Conservation (phyloP, 768 basidiomycete genomes). For the Brasilioporus rufonigricans region DNA sequence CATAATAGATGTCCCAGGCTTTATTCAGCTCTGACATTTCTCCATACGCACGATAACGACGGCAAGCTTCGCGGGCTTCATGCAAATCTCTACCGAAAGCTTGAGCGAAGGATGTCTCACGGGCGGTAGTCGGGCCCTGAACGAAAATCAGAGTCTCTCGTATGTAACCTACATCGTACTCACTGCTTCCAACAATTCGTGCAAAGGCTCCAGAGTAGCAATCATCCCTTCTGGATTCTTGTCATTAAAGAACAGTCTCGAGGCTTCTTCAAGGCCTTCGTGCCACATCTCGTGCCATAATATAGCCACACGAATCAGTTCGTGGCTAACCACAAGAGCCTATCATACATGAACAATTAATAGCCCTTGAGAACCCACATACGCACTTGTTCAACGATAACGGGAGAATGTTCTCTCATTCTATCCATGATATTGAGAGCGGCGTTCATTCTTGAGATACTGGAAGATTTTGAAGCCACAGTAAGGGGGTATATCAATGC, state of each 20-base stretch:
- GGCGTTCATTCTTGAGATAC: conserved; percentile 72
- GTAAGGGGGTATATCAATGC: conserved; percentile 94
- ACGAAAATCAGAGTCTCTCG: neutral
- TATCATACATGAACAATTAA: conserved; percentile 28
- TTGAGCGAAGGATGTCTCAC: conserved; percentile 94
- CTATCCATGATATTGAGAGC: conserved; percentile 86
- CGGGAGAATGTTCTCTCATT: conserved; percentile 88
- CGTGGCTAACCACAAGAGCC: conserved; percentile 87
- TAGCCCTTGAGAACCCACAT: neutral
- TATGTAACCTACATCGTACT: conserved; percentile 20
- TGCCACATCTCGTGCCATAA: conserved; percentile 99
- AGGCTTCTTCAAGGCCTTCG: conserved; percentile 97
- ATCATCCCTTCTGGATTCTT: conserved; percentile 98
- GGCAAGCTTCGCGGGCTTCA: conserved; percentile 89
- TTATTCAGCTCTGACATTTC: conserved; percentile 90
- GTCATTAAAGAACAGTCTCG: conserved; percentile 93
- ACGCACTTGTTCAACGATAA: conserved; percentile 80
- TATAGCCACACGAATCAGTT: conserved; percentile 95
- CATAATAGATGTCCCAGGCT: conserved; percentile 99
- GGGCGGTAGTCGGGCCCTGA: conserved; percentile 89
- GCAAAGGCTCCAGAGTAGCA: conserved; percentile 84
- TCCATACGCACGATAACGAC: conserved; percentile 80
- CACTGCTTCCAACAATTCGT: conserved; percentile 87
- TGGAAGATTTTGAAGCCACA: conserved; percentile 95
- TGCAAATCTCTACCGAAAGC: conserved; percentile 89